Base-by-base conservation (phyloP, 129 eudicot genomes). In the sunflower (Helianthus annuus) region DNA sequence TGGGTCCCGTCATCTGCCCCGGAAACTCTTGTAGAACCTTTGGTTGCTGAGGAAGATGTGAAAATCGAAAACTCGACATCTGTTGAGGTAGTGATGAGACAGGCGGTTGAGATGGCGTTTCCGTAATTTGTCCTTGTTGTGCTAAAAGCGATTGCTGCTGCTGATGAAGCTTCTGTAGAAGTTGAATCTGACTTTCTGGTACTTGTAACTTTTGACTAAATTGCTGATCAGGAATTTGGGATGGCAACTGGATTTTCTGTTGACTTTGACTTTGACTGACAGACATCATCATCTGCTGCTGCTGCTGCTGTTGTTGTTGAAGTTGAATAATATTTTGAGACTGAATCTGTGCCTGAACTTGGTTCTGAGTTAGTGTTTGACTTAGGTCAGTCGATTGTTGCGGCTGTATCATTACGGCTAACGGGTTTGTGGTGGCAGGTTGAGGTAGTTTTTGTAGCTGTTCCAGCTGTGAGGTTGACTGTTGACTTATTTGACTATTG, bases 81-180 rank as follows among this genome's bases (percentile, higher is more conserved):
- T 89, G 92, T 81, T 85, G 97, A 13, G 90, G 79, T 58, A 74
- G 73, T 39, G 92, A 70, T 10, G 68, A 56, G 53, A 76, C 4
- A 10, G 83, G 74, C 29, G 85, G 58, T 78, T 81, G 96, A 82
- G 85, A 52, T 29, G 71, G 84, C 16, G 77, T 56, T 56, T 91
- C 97, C 13, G 48, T 72, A 70, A 84, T 72, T 84, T 84, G 16
- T 32, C 73, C 68, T 63, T 86, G 89, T 58, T 86, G 96, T 44
- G 88, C 77, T 40, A 83, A 66, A 61, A 83, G 68, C 51, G 95
- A 77, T 67, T 89, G 98, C 48, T 85, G 97, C 57, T 93, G 98
- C 67, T 85, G 90, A 67, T 84, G 93, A 77, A 87, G 88, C 81
- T 90, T 93, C 77, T 89, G 97, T 48, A 92, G 86, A 64, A 89